Evolutionary conservation across 116 monocot species (phyloP).

Genomic region (Phalaenopsis hybrid): DNA sequence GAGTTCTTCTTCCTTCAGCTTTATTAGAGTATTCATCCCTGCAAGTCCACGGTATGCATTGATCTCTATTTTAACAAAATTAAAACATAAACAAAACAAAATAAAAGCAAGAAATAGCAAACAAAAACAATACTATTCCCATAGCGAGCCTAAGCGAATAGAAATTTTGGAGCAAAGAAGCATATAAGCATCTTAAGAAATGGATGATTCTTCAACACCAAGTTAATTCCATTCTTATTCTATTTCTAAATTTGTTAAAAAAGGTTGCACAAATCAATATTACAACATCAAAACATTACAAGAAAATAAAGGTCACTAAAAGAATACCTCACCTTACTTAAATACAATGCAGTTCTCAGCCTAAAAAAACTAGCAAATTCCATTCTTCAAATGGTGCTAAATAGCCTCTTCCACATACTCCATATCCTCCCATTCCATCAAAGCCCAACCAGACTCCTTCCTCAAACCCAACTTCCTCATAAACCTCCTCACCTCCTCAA

Average conservation of each 20-base stretch:
- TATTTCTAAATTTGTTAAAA: neutral
- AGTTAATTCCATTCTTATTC: neutral
- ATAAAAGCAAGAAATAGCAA: too few species aligned
- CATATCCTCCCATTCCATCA: constrained; percentile 11
- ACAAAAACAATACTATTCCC: too few species aligned
- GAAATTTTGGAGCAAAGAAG: neutral
- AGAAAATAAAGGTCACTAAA: neutral
- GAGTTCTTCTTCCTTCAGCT: too few species aligned
- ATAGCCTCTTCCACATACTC: neutral
- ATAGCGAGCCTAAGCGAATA: neutral
- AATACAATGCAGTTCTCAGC: neutral
- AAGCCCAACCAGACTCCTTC: constrained; percentile 27
- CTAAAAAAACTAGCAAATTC: neutral
- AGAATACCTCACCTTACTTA: neutral
- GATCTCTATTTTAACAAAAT: too few species aligned
- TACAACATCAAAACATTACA: neutral
- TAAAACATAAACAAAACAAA: too few species aligned
- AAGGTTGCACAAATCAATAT: neutral
- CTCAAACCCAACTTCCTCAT: constrained; percentile 18
- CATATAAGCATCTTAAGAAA: neutral
- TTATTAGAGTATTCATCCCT: too few species aligned
- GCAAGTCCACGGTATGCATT: too few species aligned
- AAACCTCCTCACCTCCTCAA: constrained; percentile 25
- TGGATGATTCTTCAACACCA: neutral
- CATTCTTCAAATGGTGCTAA: neutral